Percentiles rank a stretch among this genome's conserved stretches.
These are phyloP conservation scores for Starmerella powellii DNA, from an alignment of 805 yeast species.

Conservation along the genomic window DNA sequence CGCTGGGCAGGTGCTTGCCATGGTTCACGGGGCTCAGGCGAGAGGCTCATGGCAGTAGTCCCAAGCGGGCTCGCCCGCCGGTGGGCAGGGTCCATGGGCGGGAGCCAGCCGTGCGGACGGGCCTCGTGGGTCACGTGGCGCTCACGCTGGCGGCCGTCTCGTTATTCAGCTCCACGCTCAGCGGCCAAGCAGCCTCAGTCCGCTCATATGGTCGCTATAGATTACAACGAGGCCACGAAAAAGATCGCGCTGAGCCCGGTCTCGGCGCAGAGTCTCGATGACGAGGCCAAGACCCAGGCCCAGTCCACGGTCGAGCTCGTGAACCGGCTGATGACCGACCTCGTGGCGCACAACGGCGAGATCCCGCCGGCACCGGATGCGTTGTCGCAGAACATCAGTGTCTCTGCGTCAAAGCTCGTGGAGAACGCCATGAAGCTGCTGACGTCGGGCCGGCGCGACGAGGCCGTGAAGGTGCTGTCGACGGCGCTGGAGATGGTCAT, in stretches of 20 bases:
- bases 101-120: no score
- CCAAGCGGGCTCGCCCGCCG: no score
- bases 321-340: conserved; percentile 26
- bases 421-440: conserved; percentile 27
- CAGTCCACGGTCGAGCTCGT: conserved; percentile 20
- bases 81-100: no score
- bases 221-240: conserved; percentile 15
- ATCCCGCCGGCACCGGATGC: conserved; percentile 31
- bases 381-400: conserved; percentile 22
- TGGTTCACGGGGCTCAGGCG: no score
- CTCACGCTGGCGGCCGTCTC: no score
- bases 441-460: conserved; percentile 24
- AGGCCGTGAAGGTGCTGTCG: conserved; percentile 29
- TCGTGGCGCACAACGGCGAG: conserved; percentile 26
- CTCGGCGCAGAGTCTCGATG: conserved; percentile 3
- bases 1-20: no score
- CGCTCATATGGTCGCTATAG: conserved; percentile 17
- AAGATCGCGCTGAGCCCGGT: conserved; percentile 8
- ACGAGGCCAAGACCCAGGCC: conserved; percentile 12
- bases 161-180: no score
- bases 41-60: no score
- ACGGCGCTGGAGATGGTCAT: conserved; percentile 33
- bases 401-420: conserved; percentile 29
- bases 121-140: no score
- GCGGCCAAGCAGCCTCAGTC: no score